Base-by-base conservation (phyloP, 2,329 filamentous ascomycete genomes). In the Lachnellula willkommii region DNA sequence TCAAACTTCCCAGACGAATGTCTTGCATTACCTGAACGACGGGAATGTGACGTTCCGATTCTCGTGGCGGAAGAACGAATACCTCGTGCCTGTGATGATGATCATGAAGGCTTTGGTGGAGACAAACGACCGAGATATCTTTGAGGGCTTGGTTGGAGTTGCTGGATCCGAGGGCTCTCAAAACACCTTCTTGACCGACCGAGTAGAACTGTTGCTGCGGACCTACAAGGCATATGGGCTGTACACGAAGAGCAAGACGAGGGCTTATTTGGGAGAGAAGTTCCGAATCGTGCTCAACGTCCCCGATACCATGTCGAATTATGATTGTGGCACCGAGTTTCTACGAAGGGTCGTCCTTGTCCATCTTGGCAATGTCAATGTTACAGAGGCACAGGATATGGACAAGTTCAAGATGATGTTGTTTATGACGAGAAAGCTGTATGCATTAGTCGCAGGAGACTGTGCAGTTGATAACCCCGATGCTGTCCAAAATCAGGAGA, bases 31-130 rank as follows among this genome's bases (percentile, higher is more conserved):
- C 72, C 82, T 99, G 55, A 90, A 81, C 66, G 94, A 99, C 70
- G 94, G 94, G 62, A 97, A 96, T 72, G 86, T 97, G 66, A 97
- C 90, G 0, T 96, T 99, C 74, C 83, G 94, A 55, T 99, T 99
- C 73, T 96, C 93, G 6, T 99, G 93, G 93, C 82, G 92, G 64
- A 99, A 99, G 75, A 90, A 91, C 65, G 94, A 99, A 73, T 99
- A 90, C 68, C 82, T 99, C n/a, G 82, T 99, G 2, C 94, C 94
- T 1, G 89, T 91, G 59, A 86, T 96, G 81, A 97, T 99, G 93
- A 85, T 99, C 36, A 75, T 99, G 62, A 99, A 97, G 76, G 93
- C 94, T 1, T 77, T 99, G 50, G 82, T 94, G 2, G 93, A 99
- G 72, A 99, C 94, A 15, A 99, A 96, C 70, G 94, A 99, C 69